Base-by-base conservation (phyloP, 1,139 yeast species). In the Kodamaea ohmeri region DNA sequence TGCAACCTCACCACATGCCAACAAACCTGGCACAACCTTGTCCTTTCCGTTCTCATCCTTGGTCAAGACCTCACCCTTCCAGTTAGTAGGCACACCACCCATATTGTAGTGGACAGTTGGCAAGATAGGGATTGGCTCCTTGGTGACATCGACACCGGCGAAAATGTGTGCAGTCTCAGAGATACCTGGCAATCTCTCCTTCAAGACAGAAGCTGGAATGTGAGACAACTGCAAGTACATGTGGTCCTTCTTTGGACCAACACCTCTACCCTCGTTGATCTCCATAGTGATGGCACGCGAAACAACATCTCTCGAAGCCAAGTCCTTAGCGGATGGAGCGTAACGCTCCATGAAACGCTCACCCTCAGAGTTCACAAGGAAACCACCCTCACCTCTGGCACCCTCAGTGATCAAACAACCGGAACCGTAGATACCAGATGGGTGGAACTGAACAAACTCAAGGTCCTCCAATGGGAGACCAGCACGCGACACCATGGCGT, bases 371-470 rank as follows among this genome's bases (percentile, higher is more conserved):
- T 92, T 92, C 50, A 92, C 77, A 61, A 92, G 74, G 79, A 80
- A 90, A 50, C 98, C 98, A 79, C 98, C 98, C 75, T 92, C 98
- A 78, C 98, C 98, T 76, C 98, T 86, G 51, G 97, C 95, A 71
- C 98, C 98, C 71, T 92, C 98, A 45, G 98, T 92, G 63, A 92
- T 92, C 72, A 92, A 74, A 75, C 97, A 92, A 49, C 98, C 98
- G 35, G 97, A 89, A 44, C 98, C 98, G 67, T 92, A 92, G 65
- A 92, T 92, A 78, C 98, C 98, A 28, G 97, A 89, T 46, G 98
- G 98, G 69, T 92, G 98, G 90, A 92, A 92, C 72, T 92, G 98
- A 46, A 92, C 92, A 60, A 92, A 92, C 71, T 92, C 98, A 71
- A 90, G 74, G 71, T 92, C 98, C 73, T 92, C 96, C 60, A 90